Base-by-base conservation (phyloP, 345 rosid genomes). In the Dipteronia sinensis region DNA sequence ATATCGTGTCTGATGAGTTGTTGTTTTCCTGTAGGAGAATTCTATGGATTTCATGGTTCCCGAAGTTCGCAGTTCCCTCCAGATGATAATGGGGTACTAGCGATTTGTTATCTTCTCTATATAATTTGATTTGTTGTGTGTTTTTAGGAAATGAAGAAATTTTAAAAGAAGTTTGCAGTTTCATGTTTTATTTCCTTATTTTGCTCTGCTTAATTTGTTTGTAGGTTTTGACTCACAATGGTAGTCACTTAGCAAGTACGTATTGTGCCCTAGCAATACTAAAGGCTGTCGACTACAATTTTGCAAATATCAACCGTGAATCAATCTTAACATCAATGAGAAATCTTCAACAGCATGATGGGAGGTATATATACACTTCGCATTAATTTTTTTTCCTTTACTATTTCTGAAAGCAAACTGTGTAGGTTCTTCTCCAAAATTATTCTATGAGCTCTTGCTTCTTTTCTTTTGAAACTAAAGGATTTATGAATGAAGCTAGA, bases 291-390 rank as follows among this genome's bases (percentile, higher is more conserved):
- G 95, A 95, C 42, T 86, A 87, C 79, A 79, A 85, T 83, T 71
- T 94, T 74, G 87, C 88, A 20, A 83, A 77, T 59, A 38, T 93
- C 2, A 87, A 94, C 80, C 76, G 89, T 70, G 82, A 77, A 61
- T 74, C 86, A 13, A 81, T 96, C 9, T 73, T 87, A 81, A 75
- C 69, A 10, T 92, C 99, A 25, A 79, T 96, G 94, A 92, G 84
- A 83, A 92, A 87, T 77, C 96, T 94, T 68, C 99, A 96, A 78
- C 94, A 86, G 82, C 86, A 89, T 53, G 91, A 93, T 87, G 98
- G 99, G 75, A 92, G 98, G 97, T 93, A 86, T 63, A 78, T 40
- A 20, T 72, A 19, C 16, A 15, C 29, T 63, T 79, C 51, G 9
- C 23, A 0, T 10, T 16, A n/a, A 4, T 34, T 25, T 8, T 75